These are phyloP conservation scores for Tothia fuscella DNA, from an alignment of 2,329 filamentous ascomycete genomes.

Conservation along the genomic window DNA sequence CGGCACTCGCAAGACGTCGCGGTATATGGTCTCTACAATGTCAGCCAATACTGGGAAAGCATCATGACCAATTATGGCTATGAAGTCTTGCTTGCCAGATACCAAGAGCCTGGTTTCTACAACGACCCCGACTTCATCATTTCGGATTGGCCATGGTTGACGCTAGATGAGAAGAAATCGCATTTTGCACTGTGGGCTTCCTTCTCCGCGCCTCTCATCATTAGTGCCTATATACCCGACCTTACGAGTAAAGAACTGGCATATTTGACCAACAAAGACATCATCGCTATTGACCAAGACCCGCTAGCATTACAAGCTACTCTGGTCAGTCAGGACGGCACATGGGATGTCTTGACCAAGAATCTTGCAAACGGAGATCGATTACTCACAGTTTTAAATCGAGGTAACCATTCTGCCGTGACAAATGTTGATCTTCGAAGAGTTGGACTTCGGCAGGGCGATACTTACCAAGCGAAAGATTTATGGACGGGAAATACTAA, in stretches of 20 bases:
- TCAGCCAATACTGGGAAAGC: constrained; percentile 33
- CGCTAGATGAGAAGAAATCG: constrained; percentile 30
- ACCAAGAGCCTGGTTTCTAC: constrained; percentile 27
- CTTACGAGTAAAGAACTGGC: constrained; percentile 30
- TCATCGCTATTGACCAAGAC: constrained; percentile 38
- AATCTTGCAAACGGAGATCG: constrained; percentile 36
- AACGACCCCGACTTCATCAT: constrained; percentile 38
- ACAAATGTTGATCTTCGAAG: constrained; percentile 24
- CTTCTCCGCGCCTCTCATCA: constrained; percentile 34
- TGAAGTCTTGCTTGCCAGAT: constrained; percentile 30
- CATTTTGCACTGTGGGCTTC: constrained; percentile 39
- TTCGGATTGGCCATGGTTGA: constrained; percentile 31
- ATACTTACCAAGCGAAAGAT: constrained; percentile 26
- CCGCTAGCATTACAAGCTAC: constrained; percentile 35
- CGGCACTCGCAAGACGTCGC: constrained; percentile 34
- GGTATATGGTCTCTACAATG: constrained; percentile 27
- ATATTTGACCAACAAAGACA: constrained; percentile 36
- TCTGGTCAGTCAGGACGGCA: constrained; percentile 32
- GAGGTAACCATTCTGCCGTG: constrained; percentile 21
- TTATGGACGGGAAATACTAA: constrained; percentile 30
- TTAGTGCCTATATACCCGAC: constrained; percentile 32
- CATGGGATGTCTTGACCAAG: constrained; percentile 36
- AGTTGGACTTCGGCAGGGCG: constrained; percentile 25
- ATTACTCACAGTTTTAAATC: constrained; percentile 36
- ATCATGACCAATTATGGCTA: constrained; percentile 38